Evolutionary conservation across 1,139 yeast species (phyloP).

Genomic region (Kodamaea plutei): DNA sequence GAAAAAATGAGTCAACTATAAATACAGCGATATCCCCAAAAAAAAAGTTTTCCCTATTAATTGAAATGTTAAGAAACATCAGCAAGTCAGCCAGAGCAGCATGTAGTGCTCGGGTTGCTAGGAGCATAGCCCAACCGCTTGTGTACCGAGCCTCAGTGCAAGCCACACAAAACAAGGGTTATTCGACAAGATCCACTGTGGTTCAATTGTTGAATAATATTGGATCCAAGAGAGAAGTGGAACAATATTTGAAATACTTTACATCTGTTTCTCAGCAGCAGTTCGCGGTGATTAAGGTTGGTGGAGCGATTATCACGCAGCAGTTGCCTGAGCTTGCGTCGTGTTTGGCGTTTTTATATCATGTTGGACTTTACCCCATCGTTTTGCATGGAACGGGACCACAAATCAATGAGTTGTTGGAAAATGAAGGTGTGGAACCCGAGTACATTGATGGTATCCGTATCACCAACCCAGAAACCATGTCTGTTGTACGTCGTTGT

Average conservation of each 20-base stretch:
- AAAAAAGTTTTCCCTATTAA: no score
- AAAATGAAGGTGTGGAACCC: constrained; percentile 93
- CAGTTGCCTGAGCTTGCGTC: constrained; percentile 91
- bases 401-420: constrained; percentile 90
- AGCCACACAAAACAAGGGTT: no score
- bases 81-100: constrained; percentile 11
- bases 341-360: constrained; percentile 91
- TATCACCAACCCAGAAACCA: constrained; percentile 89
- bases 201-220: constrained; percentile 91
- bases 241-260: constrained; percentile 92
- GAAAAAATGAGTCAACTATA: constrained; percentile 22
- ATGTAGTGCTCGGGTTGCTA: no score
- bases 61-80: constrained; percentile 13
- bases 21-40: constrained; percentile 4
- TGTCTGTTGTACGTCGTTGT: constrained; percentile 94
- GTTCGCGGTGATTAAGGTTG: constrained; percentile 97
- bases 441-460: constrained; percentile 95
- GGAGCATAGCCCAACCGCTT: no score
- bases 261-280: constrained; percentile 95
- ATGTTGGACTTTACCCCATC: constrained; percentile 94
- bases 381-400: constrained; percentile 99
- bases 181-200: constrained; percentile 87
- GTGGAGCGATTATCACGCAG: constrained; percentile 97
- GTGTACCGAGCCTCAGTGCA: no score
- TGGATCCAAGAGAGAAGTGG: constrained; percentile 96